Conservation (phyloP, 2,329 filamentous ascomycete species). For the Didymella sp. region DNA sequence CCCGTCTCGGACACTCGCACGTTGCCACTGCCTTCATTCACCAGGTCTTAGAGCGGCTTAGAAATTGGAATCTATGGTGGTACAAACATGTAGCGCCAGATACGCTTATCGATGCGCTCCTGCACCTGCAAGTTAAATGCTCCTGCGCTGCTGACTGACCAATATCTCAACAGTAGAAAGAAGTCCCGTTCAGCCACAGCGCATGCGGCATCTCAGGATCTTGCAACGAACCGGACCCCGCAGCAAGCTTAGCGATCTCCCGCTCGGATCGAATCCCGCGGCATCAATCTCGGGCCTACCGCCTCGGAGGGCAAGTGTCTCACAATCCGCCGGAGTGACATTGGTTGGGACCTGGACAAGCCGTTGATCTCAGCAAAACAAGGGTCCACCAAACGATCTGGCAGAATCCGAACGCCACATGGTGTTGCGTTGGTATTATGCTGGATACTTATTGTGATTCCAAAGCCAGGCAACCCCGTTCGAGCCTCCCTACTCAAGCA, state of each 20-base stretch:
- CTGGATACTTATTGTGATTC: not conserved
- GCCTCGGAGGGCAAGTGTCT: conserved; percentile 15
- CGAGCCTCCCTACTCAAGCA: not conserved
- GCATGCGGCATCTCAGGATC: conserved; percentile 10
- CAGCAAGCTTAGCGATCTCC: conserved; percentile 22
- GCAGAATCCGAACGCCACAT: not conserved
- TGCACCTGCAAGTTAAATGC: conserved; percentile 1
- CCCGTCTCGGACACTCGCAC: not conserved
- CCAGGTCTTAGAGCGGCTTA: not conserved
- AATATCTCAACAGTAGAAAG: not conserved
- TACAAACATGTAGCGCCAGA: not conserved
- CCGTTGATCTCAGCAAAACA: conserved; percentile 2
- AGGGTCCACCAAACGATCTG: not conserved
- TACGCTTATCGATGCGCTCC: not conserved
- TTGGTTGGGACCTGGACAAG: conserved; percentile 4
- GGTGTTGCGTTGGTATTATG: not conserved
- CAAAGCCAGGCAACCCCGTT: not conserved
- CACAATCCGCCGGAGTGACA: conserved; percentile 13
- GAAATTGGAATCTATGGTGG: not conserved
- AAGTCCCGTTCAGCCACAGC: conserved; percentile 6
- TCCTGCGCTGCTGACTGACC: not conserved
- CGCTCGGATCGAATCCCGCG: conserved; percentile 23
- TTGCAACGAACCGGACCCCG: conserved; percentile 9
- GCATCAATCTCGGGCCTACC: conserved; percentile 20
- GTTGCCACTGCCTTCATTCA: not conserved